phyloP scores from a whole-genome alignment of 2,329 filamentous ascomycete genomes.

The Leptographium radiaticola region DNA sequence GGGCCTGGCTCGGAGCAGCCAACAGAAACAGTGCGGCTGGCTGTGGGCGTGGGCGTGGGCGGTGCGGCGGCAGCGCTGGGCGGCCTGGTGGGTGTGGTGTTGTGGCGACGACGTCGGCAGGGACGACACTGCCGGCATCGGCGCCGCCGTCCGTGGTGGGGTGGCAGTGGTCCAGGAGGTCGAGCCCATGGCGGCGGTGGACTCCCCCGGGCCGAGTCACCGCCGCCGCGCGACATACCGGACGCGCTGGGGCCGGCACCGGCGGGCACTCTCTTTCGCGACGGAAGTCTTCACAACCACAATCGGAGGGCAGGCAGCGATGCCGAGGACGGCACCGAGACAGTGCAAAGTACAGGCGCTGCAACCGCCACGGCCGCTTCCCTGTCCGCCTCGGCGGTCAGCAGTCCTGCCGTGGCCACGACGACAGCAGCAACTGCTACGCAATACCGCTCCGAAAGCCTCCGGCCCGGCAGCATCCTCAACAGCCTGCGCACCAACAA shows the following conservation, averaged over 20 bases:
- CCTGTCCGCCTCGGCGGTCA: no score
- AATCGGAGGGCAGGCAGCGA: no score
- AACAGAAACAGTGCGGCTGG: constrained; percentile 2
- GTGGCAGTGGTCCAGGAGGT: no score
- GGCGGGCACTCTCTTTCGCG: constrained; percentile 3
- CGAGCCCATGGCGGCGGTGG: background rate
- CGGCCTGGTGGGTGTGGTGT: background rate
- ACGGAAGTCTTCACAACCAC: background rate
- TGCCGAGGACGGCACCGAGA: no score
- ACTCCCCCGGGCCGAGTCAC: constrained; percentile 8
- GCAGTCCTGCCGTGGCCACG: background rate
- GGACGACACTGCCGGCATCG: background rate
- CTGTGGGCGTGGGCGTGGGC: constrained; percentile 8
- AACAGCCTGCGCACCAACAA: background rate
- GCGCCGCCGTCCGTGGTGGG: background rate
- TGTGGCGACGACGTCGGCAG: constrained; percentile 5
- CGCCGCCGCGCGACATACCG: constrained; percentile 7
- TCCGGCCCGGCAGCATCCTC: background rate
- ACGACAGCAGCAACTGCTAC: background rate
- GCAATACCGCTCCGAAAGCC: background rate
- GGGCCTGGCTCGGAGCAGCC: background rate
- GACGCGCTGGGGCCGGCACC: constrained; percentile 3
- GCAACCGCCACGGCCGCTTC: no score
- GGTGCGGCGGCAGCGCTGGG: constrained; percentile 1
- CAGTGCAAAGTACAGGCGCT: no score